Evolutionary conservation across 1,284 basidiomycete species (phyloP), one percentile per base, ranked within the genome.

Genomic region (Pseudozyma flocculosa): DNA sequence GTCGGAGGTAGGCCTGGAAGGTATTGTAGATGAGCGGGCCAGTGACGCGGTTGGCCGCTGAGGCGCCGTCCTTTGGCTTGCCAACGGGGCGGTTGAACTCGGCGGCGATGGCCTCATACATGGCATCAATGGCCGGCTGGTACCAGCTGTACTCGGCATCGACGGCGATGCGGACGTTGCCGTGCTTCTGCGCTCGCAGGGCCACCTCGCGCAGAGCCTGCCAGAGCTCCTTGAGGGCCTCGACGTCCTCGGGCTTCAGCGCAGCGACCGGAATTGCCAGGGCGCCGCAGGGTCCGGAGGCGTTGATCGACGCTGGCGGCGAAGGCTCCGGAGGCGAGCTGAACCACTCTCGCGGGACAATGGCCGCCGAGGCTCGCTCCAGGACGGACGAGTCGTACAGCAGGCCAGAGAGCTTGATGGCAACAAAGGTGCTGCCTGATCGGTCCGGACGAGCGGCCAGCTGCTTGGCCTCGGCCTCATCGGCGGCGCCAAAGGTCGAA

Each of bases 1-100:
- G 87, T 54, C 37, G 29, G 22, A 65, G 58, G 48, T 72, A 74
- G 13, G 72, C 66, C 50, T 74, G 66, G 59, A 61, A 70, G 5
- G 72, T 74, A 49, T 71, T 72, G 62, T 63, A 74, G 50, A 74
- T 48, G 26, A 72, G 51, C 4, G 70, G 72, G 5, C 70, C 60
- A 10, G 58, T 54, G 43, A 65, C 49, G 45, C 54, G 54, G 22
- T 53, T 56, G 24, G 43, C 55, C 13, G 38, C 17, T 10, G 13
- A 14, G 3, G 45, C 26, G 11, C 26, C 26, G 26, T 29, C 26
- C 26, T 29, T 29, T 29, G 5, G 26, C 26, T 29, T 29, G 7
- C 26, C 26, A 29, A 11, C 26, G 22, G 62, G 58, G 19, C 54
- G 45, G 40, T 72, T 72, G 62, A 62, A 72, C 41, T 73, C 68